A percentile compares a stretch with the other conserved stretches of the same genome.
These are phyloP conservation scores for Auriscalpium orientale DNA, from an alignment of 768 basidiomycete species.

Conservation along the genomic window DNA sequence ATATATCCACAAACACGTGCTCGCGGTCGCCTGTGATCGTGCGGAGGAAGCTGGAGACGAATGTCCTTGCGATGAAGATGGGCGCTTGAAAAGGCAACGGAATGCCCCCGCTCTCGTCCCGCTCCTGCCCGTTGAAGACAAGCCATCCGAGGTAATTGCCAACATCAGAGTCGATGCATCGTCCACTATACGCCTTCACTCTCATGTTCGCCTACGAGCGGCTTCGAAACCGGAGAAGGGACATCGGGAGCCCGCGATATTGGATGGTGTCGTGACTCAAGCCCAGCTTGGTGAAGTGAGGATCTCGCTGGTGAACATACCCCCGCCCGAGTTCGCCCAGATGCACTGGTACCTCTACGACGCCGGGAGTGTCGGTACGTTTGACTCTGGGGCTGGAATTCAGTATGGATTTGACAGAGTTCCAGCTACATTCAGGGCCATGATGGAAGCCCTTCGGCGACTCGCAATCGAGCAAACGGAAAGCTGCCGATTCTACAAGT, in stretches of 20 bases:
- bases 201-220: conserved; percentile 56
- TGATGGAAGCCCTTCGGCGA: conserved; percentile 53
- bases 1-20: conserved; percentile 50
- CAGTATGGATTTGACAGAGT: neutral
- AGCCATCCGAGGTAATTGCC: conserved; percentile 34
- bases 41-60: conserved; percentile 61
- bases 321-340: conserved; percentile 49
- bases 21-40: conserved; percentile 53
- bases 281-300: conserved; percentile 46
- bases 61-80: conserved; percentile 61
- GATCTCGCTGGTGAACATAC: conserved; percentile 46
- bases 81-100: conserved; percentile 39
- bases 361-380: conserved; percentile 51
- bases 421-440: conserved; percentile 53
- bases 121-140: neutral
- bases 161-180: conserved; percentile 48
- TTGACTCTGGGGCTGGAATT: neutral
- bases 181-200: conserved; percentile 48
- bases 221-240: conserved; percentile 47
- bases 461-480: conserved; percentile 35
- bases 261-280: conserved; percentile 56
- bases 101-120: conserved; percentile 35
- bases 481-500: conserved; percentile 42
- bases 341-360: conserved; percentile 64
- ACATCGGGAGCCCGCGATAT: conserved; percentile 35